These are phyloP conservation scores for Spizellomyces sp. DNA, from an alignment of 192 early-diverging fungal species.

Conservation along the genomic window DNA sequence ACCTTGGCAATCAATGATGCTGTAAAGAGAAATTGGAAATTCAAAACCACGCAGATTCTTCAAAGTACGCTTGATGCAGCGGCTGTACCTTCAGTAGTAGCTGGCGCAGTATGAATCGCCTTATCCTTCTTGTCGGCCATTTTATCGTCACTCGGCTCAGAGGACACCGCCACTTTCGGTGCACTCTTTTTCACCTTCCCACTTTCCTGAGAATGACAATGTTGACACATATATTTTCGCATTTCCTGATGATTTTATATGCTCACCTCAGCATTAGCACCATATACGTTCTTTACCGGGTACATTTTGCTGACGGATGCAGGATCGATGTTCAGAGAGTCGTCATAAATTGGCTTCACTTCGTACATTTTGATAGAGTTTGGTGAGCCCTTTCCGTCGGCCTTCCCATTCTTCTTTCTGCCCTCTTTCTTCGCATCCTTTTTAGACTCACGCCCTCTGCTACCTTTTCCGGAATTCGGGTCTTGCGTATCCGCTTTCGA, in stretches of 20 bases:
- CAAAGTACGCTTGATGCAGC: not conserved
- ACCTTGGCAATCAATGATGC: constrained; percentile 71
- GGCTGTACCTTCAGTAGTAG: not conserved
- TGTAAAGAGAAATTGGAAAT: not conserved
- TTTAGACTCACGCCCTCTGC: constrained; percentile 1
- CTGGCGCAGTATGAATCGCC: constrained; percentile 28
- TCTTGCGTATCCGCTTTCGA: constrained; percentile 41
- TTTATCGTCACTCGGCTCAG: constrained; percentile 11
- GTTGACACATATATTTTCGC: too few species aligned
- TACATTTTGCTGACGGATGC: constrained; percentile 53
- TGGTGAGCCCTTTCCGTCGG: constrained; percentile 19
- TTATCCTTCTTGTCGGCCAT: constrained; percentile 41
- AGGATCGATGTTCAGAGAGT: constrained; percentile 35
- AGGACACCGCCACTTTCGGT: too few species aligned
- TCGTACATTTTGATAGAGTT: constrained; percentile 50
- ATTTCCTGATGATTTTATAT: too few species aligned
- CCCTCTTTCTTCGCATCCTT: constrained; percentile 20
- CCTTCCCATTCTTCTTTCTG: constrained; percentile 28
- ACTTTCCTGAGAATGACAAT: too few species aligned
- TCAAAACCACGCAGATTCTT: not conserved
- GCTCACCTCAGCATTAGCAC: constrained; percentile 5
- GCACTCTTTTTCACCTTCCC: too few species aligned
- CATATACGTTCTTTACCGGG: constrained; percentile 52
- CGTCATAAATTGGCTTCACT: constrained; percentile 41
- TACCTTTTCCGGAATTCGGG: constrained; percentile 16